Conservation (phyloP, 2,329 filamentous ascomycete species). For the Cladosporium sp. region DNA sequence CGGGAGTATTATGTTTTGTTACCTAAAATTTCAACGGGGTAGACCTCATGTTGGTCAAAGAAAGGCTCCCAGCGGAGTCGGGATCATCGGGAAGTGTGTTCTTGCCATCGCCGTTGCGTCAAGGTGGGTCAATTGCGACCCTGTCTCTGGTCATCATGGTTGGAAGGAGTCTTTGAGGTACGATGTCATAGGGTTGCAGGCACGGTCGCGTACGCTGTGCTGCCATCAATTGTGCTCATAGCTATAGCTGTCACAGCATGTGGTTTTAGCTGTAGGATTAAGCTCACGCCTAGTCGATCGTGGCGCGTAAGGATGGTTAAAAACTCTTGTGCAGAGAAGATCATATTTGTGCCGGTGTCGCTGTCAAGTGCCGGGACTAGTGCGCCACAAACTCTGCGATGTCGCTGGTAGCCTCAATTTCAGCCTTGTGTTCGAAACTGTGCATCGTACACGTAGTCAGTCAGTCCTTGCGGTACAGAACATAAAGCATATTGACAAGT, state of each 20-base stretch:
- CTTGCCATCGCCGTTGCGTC: conserved; percentile 10
- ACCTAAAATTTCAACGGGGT: conserved; percentile 18
- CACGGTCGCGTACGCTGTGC: neutral
- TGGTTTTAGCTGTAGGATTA: conserved; percentile 13
- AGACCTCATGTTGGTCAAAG: conserved; percentile 19
- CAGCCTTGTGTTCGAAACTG: neutral
- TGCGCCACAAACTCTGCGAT: conserved; percentile 5
- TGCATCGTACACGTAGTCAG: too few species aligned
- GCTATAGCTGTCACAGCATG: neutral
- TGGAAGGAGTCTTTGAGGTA: neutral
- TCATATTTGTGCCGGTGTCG: neutral
- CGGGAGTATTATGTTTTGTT: conserved; percentile 16
- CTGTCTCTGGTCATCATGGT: neutral
- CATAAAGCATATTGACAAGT: too few species aligned
- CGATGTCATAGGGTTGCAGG: neutral
- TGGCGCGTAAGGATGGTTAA: neutral
- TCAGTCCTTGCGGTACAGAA: too few species aligned
- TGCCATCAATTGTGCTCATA: neutral
- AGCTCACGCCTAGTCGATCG: neutral
- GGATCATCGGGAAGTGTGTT: conserved; percentile 12
- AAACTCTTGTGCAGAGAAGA: conserved; percentile 13
- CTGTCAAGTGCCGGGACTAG: neutral
- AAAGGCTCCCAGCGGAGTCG: conserved; percentile 13
- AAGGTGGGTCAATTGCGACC: neutral
- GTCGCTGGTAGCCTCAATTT: neutral